Conservation (phyloP, 75 land plant genomes). For the Cupressus sempervirens region DNA sequence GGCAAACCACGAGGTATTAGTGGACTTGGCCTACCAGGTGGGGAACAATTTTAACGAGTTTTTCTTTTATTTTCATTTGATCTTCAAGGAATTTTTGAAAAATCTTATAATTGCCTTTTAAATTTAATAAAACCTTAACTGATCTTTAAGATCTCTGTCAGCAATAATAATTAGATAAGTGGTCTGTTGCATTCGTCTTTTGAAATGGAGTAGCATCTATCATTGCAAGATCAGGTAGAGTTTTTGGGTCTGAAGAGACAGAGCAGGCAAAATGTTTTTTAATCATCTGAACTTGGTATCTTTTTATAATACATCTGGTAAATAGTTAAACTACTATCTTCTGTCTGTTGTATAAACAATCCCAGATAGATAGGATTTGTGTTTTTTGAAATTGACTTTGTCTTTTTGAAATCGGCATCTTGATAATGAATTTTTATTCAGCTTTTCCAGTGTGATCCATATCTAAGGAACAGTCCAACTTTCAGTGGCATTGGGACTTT, state of each 20-base stretch:
- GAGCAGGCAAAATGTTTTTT: background rate
- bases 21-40: slow-evolving; percentile 91
- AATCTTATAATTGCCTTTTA: background rate
- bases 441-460: too few relatives aligned
- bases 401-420: background rate
- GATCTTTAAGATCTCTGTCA: background rate
- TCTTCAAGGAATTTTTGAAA: background rate
- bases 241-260: background rate
- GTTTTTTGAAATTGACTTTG: too few relatives aligned
- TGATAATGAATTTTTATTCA: background rate
- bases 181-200: background rate
- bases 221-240: background rate
- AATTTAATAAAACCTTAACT: background rate
- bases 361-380: background rate
- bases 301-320: background rate
- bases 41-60: background rate
- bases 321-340: background rate
- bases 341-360: background rate
- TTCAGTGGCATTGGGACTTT: too few relatives aligned
- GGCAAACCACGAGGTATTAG: slow-evolving; percentile 61
- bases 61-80: background rate
- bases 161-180: background rate
- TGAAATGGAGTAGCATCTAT: background rate
- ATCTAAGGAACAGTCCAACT: too few relatives aligned
- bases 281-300: background rate